Evolutionary conservation across 768 basidiomycete genomes (phyloP).

Genomic region (Galerina marginata): DNA sequence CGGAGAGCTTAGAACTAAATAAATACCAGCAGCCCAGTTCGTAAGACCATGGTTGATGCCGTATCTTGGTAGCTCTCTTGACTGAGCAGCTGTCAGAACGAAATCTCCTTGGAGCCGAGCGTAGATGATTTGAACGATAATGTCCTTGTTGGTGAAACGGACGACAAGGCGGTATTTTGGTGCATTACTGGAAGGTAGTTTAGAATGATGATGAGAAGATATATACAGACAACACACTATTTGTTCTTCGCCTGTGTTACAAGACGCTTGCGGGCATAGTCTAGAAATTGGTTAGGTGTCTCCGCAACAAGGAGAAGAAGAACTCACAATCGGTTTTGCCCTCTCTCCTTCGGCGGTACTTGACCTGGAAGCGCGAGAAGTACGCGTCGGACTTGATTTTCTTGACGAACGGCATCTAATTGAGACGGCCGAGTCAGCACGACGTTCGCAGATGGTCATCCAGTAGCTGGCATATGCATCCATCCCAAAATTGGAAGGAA

Average conservation of each 20-base stretch:
- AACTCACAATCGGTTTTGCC: conserved; percentile 94
- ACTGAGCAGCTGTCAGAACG: conserved; percentile 85
- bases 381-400: conserved; percentile 95
- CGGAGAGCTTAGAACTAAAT: background rate
- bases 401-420: conserved; percentile 95
- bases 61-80: conserved; percentile 91
- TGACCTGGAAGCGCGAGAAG: conserved; percentile 98
- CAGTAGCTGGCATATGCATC: conserved; percentile 31
- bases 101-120: conserved; percentile 98
- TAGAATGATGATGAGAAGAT: background rate
- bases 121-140: conserved; percentile 95
- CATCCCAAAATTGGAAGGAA: conserved; percentile 33
- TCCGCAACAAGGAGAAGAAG: background rate
- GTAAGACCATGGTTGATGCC: conserved; percentile 98
- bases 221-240: conserved; percentile 60
- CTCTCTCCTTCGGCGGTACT: conserved; percentile 96
- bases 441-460: conserved; percentile 36
- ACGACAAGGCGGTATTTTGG: conserved; percentile 99
- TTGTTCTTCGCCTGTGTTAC: conserved; percentile 99
- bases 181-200: conserved; percentile 67
- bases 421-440: conserved; percentile 9
- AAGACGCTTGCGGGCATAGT: conserved; percentile 97
- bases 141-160: conserved; percentile 97
- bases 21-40: conserved; percentile 94
- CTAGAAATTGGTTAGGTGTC: conserved; percentile 42